These are phyloP conservation scores for Yamagishiella unicocca DNA, from an alignment of 139 green algal genomes.

Conservation along the genomic window DNA sequence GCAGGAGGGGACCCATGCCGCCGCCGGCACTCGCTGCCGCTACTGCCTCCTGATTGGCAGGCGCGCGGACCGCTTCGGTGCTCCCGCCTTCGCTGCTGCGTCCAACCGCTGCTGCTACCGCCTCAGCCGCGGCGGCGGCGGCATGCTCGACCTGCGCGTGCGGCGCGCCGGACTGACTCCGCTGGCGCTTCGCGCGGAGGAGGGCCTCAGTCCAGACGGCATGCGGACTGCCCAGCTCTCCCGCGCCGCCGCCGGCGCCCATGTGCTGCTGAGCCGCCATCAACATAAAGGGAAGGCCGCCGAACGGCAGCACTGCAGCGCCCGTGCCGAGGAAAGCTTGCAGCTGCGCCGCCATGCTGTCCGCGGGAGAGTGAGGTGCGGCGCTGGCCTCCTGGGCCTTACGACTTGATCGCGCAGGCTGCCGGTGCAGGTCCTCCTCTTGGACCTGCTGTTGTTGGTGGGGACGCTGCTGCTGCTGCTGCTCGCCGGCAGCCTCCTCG, in stretches of 20 bases:
- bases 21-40: neutral
- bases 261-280: conserved; percentile 12
- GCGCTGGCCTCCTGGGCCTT: no score
- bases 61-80: no score
- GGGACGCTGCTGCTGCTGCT: neutral
- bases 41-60: no score
- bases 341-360: neutral
- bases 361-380: no score
- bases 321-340: neutral
- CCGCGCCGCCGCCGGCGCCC: no score
- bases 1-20: neutral
- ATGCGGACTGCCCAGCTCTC: no score
- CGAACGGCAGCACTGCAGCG: neutral
- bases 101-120: neutral
- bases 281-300: neutral
- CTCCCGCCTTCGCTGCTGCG: no score
- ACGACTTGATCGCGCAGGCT: no score
- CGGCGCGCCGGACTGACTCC: neutral
- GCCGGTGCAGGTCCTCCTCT: no score
- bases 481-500: neutral
- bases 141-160: neutral
- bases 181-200: no score
- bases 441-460: neutral
- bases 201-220: no score
- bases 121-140: neutral